Evolutionary conservation across 495 filamentous ascomycete genomes (phyloP), one percentile per base, ranked within the genome.

Genomic region (Neohortaea acidophila): DNA sequence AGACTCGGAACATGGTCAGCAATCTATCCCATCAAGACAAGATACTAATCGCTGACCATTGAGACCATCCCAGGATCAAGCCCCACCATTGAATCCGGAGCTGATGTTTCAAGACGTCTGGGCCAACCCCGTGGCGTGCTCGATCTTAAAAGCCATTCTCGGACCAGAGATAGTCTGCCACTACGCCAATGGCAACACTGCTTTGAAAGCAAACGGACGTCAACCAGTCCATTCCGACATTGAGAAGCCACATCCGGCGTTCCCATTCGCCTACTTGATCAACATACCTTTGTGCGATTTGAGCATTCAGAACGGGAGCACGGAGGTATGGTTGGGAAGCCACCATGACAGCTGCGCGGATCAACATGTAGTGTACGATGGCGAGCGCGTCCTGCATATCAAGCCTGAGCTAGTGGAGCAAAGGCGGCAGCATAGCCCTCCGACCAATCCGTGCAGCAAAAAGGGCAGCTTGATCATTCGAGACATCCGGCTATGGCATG

Each of bases 281-380:
- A 75, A 73, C 37, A 55, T 74, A 3, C 67, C 68, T 0, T 57
- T 75, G 2, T 52, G 68, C 18, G 59, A 58, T 17, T 68, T 69
- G 60, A 65, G 60, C 0, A 54, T 63, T 2, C 56, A 67, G 33
- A 75, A 74, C 40, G 72, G 72, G 5, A 63, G 61, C 0, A 76
- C 72, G 0, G 72, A 77, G 46, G 41, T 75, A 10, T 75, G 71
- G 71, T 61, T 74, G 5, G 72, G 72, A 1, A 73, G 68, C 2
- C 72, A 75, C 43, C 41, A 33, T 15, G 45, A 54, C 13, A 44
- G 38, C 21, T 55, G 47, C 12, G 45, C 64, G 2, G 49, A 52
- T 26, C 58, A 55, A 5, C 69, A 73, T 50, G 62, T 65, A 33
- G 38, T 63, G 5, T 62, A 67, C 24, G 45, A 64, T 9, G 67